Evolutionary conservation across 352 stramenopile species (phyloP).

Genomic region (Pythium diclinum): DNA sequence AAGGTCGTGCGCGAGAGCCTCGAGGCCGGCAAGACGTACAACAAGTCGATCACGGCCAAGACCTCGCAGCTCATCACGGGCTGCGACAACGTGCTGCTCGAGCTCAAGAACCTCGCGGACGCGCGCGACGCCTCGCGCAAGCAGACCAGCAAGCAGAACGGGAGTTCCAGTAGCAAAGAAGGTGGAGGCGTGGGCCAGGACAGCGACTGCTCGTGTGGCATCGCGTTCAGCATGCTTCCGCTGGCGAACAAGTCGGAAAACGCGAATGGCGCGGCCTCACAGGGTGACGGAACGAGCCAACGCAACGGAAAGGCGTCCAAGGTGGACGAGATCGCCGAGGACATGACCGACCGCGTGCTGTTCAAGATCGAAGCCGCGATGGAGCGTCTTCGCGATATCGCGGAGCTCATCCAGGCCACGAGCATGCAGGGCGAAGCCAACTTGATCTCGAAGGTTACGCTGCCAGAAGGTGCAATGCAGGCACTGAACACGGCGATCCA

Average conservation of each 20-base stretch:
- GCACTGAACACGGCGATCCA: conserved; percentile 57
- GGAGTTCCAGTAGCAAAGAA: not conserved
- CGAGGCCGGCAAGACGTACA: conserved; percentile 82
- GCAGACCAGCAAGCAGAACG: conserved; percentile 31
- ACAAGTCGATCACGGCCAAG: conserved; percentile 81
- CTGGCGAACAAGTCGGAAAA: conserved; percentile 27
- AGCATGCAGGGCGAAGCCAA: conserved; percentile 85
- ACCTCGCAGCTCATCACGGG: conserved; percentile 74
- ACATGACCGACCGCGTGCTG: conserved; percentile 75
- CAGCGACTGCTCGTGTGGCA: conserved; percentile 49
- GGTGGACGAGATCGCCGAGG: conserved; percentile 65
- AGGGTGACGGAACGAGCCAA: conserved; percentile 1
- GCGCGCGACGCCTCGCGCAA: conserved; percentile 49
- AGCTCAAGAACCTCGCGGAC: conserved; percentile 72
- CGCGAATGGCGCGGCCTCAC: conserved; percentile 4
- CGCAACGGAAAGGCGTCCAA: conserved; percentile 7
- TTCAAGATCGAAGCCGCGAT: conserved; percentile 75
- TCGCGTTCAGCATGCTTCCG: conserved; percentile 64
- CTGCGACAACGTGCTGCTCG: conserved; percentile 70
- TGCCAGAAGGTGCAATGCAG: conserved; percentile 57
- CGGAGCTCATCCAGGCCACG: conserved; percentile 77
- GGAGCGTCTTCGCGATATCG: conserved; percentile 64
- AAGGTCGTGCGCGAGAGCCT: conserved; percentile 64
- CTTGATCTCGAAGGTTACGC: conserved; percentile 68
- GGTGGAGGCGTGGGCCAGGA: conserved; percentile 22